Base-by-base conservation (phyloP, 208 protist genomes). In the Crithidia brevicula region DNA sequence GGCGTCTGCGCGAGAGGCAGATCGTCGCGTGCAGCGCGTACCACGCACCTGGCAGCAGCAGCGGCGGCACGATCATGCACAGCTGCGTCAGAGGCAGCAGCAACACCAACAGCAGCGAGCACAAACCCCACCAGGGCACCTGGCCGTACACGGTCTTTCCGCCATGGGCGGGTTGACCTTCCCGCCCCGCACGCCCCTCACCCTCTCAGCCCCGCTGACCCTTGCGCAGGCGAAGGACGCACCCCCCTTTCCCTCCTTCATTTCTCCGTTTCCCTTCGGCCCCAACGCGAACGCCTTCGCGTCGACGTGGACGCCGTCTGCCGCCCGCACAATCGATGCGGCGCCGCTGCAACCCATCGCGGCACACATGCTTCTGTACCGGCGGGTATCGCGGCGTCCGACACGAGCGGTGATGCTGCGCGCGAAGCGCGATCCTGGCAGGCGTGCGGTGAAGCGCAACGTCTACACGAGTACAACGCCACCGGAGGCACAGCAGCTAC, bases 41-140 rank as follows among this genome's bases (percentile, higher is more conserved):
- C 38, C 27, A 8, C 70, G 70, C 33, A 64, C 62, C 10, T 76
- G 70, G 70, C 62, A 65, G 46, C 61, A 76, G 62, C 70, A 76
- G 70, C 42, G 34, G 11, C 69, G 47, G 15, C 49, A 51, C 20
- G 59, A 65, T 33, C 20, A 36, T 15, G 40, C 43, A 11, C 34
- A 22, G 20, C 38, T 56, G 34, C 40, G 22, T 3, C 56, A 40
- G 8, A n/a, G n/a, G n/a, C n/a, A n/a, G n/a, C n/a, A n/a, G n/a
- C n/a, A n/a, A n/a, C n/a, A n/a, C n/a, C n/a, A n/a, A n/a, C n/a
- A n/a, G n/a, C n/a, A n/a, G n/a, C n/a, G n/a, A n/a, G n/a, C n/a
- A n/a, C n/a, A n/a, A n/a, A n/a, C n/a, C n/a, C n/a, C n/a, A n/a
- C n/a, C n/a, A n/a, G n/a, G n/a, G n/a, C n/a, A n/a, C n/a, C n/a